Evolutionary conservation across 208 protist species (phyloP), one percentile per base, ranked within the genome.

Genomic region (Jaenimonas drosophilae): DNA sequence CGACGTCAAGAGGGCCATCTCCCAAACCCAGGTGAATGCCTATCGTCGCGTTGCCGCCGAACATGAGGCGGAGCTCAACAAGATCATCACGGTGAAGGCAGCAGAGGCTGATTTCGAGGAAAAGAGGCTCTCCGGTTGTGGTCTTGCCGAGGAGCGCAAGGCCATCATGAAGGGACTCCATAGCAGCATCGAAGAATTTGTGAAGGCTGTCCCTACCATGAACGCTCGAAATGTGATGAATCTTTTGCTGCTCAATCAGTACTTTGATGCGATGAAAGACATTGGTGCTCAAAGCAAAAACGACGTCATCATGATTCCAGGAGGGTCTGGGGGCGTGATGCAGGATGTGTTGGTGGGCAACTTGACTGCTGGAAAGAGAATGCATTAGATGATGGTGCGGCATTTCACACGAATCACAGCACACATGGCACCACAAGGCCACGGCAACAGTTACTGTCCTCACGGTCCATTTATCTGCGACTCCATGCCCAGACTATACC

Each of bases 231-330:
- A 80, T 20, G 76, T 86, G 11, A 80, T 86, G 72, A 68, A 80
- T 37, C 56, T 89, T 47, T 49, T 86, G 1, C 52, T 89, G 26
- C 56, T 89, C 43, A 89, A 83, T 37, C 80, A 89, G 59, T 86
- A 86, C 67, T 89, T 86, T 47, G 76, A 89, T 47, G 57, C 80
- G 36, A 61, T 89, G 66, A 89, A 89, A 54, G 80, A 80, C 25
- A 64, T 89, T 4, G 78, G 74, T 11, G 39, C 34, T 4, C 43
- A 61, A 1, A 33, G 30, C 19, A 55, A 64, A 1, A 83, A 70
- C 47, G 36, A 59, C 7, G 50, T 88, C 9, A 61, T 88, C 16
- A 25, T 88, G 29, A 41, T 88, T 37, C 74, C 74, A 0, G 64
- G 52, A 33, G 38, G 37, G 1, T 2, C 19, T 17, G 39, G 9